Percentiles rank a stretch among this genome's conserved stretches.
phyloP scores from a whole-genome alignment of 257 asterid species.

The Apocynum venetum region DNA sequence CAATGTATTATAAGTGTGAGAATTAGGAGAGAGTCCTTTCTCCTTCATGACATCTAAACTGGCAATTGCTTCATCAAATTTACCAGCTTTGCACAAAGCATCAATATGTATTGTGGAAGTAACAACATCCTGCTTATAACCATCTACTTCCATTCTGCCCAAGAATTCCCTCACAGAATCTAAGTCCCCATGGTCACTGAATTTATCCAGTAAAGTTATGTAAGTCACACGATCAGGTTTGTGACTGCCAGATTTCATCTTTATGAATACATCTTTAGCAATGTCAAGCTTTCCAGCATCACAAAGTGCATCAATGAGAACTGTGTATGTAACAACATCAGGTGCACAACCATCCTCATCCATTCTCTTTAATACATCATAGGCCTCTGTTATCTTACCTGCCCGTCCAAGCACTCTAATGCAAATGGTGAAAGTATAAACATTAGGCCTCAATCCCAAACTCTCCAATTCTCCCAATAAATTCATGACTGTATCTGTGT shows the following conservation, averaged over 20 bases:
- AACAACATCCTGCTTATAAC: constrained; percentile 75
- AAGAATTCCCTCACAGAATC: constrained; percentile 62
- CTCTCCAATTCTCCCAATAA: constrained; percentile 79
- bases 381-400: constrained; percentile 75
- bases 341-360: constrained; percentile 83
- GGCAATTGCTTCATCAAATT: constrained; percentile 59
- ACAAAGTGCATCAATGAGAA: constrained; percentile 90
- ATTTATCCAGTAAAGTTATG: constrained; percentile 78
- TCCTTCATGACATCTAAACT: constrained; percentile 63
- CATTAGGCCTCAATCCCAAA: constrained; percentile 83
- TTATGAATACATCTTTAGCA: constrained; percentile 68
- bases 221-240: constrained; percentile 93
- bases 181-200: constrained; percentile 71
- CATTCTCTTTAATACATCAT: constrained; percentile 67
- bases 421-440: constrained; percentile 88
- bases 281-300: constrained; percentile 72
- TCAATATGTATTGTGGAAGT: constrained; percentile 73
- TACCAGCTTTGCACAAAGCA: constrained; percentile 78
- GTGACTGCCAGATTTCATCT: constrained; percentile 72
- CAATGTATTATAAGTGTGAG: constrained; percentile 84
- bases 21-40: constrained; percentile 63
- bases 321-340: constrained; percentile 91
- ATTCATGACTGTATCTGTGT: constrained; percentile 66
- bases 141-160: constrained; percentile 74
- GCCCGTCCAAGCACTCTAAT: constrained; percentile 91